Conservation (phyloP, 345 rosid genomes). For the Arabis hirsuta region DNA sequence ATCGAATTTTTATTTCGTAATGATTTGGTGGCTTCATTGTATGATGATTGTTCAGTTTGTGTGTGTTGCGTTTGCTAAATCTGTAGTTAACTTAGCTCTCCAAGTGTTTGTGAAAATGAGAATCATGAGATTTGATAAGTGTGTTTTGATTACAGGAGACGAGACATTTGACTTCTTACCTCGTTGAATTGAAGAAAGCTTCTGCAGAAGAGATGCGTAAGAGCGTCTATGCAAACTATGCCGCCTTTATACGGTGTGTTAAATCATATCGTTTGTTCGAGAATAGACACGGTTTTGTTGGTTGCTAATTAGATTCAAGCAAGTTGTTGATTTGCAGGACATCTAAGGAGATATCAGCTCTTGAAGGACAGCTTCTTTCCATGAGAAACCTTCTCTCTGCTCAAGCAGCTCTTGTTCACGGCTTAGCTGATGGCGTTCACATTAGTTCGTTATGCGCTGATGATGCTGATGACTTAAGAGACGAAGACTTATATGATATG, state of each 20-base stretch:
- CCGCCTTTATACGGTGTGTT: conserved; percentile 74
- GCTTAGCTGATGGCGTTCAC: conserved; percentile 67
- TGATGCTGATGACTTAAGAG: conserved; percentile 54
- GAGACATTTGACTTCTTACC: conserved; percentile 61
- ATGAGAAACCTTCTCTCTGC: conserved; percentile 82
- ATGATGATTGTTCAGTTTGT: background rate
- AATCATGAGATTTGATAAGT: background rate
- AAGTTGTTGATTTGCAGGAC: conserved; percentile 53
- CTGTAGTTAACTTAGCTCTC: conserved; percentile 4
- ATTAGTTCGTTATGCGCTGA: conserved; percentile 57
- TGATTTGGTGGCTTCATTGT: background rate
- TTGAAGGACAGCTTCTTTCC: conserved; percentile 89
- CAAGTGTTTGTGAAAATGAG: conserved; percentile 7
- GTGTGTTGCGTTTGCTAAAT: background rate
- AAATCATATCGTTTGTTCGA: background rate
- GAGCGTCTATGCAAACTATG: conserved; percentile 90
- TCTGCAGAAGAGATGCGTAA: conserved; percentile 98
- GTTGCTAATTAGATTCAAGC: background rate
- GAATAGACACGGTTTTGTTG: background rate
- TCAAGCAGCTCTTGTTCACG: conserved; percentile 83
- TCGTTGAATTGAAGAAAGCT: conserved; percentile 81
- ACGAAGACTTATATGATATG: conserved; percentile 47
- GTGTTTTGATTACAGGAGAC: conserved; percentile 60
- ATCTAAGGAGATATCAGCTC: conserved; percentile 83
- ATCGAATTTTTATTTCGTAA: background rate